Base-by-base conservation (phyloP, 2,329 filamentous ascomycete species). In the Calonectria montana region DNA sequence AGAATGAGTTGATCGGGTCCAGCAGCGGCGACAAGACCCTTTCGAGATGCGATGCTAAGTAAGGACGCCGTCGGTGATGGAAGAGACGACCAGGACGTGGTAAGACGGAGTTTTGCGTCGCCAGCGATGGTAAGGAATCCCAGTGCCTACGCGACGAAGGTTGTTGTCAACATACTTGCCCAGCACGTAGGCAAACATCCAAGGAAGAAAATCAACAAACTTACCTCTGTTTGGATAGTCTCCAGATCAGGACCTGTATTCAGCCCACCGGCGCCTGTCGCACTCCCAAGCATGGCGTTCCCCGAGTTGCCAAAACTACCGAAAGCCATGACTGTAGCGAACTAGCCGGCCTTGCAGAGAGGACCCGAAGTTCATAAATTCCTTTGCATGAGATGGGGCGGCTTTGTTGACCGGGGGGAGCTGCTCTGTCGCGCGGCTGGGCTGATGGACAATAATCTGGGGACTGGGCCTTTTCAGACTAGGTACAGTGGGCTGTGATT, bases 21-120 rank as follows among this genome's bases (percentile, higher is more conserved):
- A 63, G 94, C 97, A 61, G 96, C 97, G 35, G 96, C 96, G 67
- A 98, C 87, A 25, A 99, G 88, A 47, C 95, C 95, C 82, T 91
- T 92, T 72, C 88, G 90, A 37, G 94, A 92, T 67, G 96, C 95
- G 76, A 98, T 90, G 80, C 93, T 94, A 73, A 99, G 88, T 43
- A 99, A 92, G 2, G 94, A 97, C 15, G 95, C 91, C 53, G 93
- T 95, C 5, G 94, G 87, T 2, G 93, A 87, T 37, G 97, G 96
- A 27, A 94, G 87, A 43, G 90, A 86, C 47, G 93, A 90, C 96
- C 96, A 98, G 81, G 92, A 87, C 23, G 92, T 88, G 18, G 95
- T 94, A 48, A 98, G 86, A 81, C 93, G 94, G 77, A 98, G 85
- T 84, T 96, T 98, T 71, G 93, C 91, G 79, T 97, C 94, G 79